A percentile compares a stretch with the other conserved stretches of the same genome.
These are phyloP conservation scores for Pugionium dolabratum DNA, from an alignment of 345 rosid species.

Conservation along the genomic window DNA sequence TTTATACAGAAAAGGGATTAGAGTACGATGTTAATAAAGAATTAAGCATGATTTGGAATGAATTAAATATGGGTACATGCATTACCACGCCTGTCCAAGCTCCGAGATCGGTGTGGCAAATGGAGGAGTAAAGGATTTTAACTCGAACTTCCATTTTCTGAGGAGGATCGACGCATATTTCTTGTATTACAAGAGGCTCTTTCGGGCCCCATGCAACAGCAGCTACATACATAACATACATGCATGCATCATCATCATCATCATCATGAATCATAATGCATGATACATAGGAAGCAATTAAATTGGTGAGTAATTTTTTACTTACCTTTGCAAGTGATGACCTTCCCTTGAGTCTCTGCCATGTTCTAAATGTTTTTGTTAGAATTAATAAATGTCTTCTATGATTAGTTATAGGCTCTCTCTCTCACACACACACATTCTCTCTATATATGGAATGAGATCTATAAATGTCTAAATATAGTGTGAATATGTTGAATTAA, in stretches of 20 bases:
- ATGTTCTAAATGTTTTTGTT: too few relatives aligned
- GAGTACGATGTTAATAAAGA: background rate
- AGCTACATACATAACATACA: conserved; percentile 42
- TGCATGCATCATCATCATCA: background rate
- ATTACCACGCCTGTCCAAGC: conserved; percentile 65
- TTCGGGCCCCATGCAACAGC: conserved; percentile 64
- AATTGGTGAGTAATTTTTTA: conserved; percentile 2
- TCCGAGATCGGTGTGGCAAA: conserved; percentile 72
- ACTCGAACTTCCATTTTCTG: conserved; percentile 63
- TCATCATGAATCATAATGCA: background rate
- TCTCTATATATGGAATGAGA: background rate
- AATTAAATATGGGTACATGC: background rate
- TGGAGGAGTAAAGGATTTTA: conserved; percentile 56
- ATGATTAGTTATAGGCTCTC: too few relatives aligned
- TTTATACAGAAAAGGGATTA: background rate
- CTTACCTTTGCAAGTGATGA: conserved; percentile 42
- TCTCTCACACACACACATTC: too few relatives aligned
- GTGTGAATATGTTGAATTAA: conserved; percentile 14
- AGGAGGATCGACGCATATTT: conserved; percentile 65
- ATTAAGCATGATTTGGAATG: background rate
- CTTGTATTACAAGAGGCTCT: conserved; percentile 55
- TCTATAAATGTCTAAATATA: conserved; percentile 14
- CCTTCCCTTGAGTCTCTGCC: conserved; percentile 35
- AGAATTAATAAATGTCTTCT: too few relatives aligned
- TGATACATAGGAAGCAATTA: background rate